Evolutionary conservation across 305 asterid genomes (phyloP), one percentile per base, ranked within the genome.

Genomic region (Fraxinus nigra): DNA sequence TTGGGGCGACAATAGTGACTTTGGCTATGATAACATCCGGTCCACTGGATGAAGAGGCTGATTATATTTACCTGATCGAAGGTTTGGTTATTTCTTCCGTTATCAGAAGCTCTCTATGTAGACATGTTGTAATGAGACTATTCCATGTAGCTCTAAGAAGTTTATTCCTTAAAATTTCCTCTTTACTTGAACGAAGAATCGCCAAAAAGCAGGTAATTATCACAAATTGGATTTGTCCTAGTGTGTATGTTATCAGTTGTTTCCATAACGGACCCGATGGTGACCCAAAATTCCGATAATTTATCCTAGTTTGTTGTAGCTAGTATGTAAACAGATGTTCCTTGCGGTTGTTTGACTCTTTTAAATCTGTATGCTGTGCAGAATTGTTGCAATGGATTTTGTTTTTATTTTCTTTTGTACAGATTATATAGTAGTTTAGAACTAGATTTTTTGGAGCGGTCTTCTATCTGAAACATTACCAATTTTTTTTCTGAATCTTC

Each of bases 401-500:
- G 51, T 7, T 37, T 43, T 26, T 51, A 14, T 32, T 48, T 10
- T 34, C 20, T 63, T 80, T 33, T 33, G 70, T 76, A 51, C 59
- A 72, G 40, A 20, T 22, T 37, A 0, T 37, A 20, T 34, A 18
- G 32, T 61, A 69, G 26, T 2, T 16, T 65, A 51, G 37, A 75
- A 28, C 32, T 65, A 30, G 67, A 78, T 81, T 76, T 34, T 48
- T 59, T 38, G 72, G 37, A 76, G 51, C 43, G 20, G 40, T 28
- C 78, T 43, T 75, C 48, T 83, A 18, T 22, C 54, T 40, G 78
- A 40, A 69, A 33, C 32, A 30, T 72, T 74, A 34, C 63, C 77
- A 84, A 32, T 75, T 81, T 54, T 69, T 77, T 63, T 54, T 56
- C 77, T 61, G 48, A 72, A 75, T 81, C 76, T 87, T 63, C 85